phyloP scores from a whole-genome alignment of 1,139 yeast species.

The Yamadazyma diospyri region DNA sequence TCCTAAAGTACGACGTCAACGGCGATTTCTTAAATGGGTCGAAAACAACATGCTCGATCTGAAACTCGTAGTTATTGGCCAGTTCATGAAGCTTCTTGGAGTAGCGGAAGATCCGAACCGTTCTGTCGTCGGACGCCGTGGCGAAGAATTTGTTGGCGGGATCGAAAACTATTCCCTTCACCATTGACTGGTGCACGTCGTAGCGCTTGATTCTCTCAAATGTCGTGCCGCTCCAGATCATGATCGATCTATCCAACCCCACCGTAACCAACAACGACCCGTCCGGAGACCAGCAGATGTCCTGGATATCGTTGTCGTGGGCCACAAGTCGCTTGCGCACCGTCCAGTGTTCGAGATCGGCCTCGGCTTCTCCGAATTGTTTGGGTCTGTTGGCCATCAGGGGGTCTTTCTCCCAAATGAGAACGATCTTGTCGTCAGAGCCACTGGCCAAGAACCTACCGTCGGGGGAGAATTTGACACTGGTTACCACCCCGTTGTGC shows the following conservation, averaged over 20 bases:
- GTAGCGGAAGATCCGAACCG: slow-evolving; percentile 82
- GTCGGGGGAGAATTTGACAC: slow-evolving; percentile 87
- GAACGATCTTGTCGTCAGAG: slow-evolving; percentile 86
- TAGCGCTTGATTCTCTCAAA: slow-evolving; percentile 86
- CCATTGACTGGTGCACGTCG: slow-evolving; percentile 92
- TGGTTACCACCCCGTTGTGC: slow-evolving; percentile 92
- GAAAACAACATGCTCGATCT: slow-evolving; percentile 76
- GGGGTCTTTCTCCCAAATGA: slow-evolving; percentile 92
- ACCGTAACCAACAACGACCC: slow-evolving; percentile 86
- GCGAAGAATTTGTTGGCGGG: slow-evolving; percentile 98
- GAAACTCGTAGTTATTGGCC: slow-evolving; percentile 70
- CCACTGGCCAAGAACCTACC: slow-evolving; percentile 92
- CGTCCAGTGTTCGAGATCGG: slow-evolving; percentile 87
- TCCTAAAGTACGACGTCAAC: slow-evolving; percentile 83
- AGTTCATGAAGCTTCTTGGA: slow-evolving; percentile 58
- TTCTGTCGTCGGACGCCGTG: slow-evolving; percentile 92
- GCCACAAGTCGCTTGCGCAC: slow-evolving; percentile 89
- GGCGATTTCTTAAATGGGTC: slow-evolving; percentile 91
- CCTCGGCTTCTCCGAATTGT: slow-evolving; percentile 49
- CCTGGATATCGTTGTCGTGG: slow-evolving; percentile 96
- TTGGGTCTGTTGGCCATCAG: slow-evolving; percentile 42
- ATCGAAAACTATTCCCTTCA: slow-evolving; percentile 94
- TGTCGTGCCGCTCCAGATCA: slow-evolving; percentile 91
- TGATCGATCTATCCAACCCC: slow-evolving; percentile 86
- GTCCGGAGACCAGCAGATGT: slow-evolving; percentile 97